A percentile compares a stretch with the other conserved stretches of the same genome.
These are phyloP conservation scores for Scolecobasidium constrictum DNA, from an alignment of 2,329 filamentous ascomycete species.

Conservation along the genomic window DNA sequence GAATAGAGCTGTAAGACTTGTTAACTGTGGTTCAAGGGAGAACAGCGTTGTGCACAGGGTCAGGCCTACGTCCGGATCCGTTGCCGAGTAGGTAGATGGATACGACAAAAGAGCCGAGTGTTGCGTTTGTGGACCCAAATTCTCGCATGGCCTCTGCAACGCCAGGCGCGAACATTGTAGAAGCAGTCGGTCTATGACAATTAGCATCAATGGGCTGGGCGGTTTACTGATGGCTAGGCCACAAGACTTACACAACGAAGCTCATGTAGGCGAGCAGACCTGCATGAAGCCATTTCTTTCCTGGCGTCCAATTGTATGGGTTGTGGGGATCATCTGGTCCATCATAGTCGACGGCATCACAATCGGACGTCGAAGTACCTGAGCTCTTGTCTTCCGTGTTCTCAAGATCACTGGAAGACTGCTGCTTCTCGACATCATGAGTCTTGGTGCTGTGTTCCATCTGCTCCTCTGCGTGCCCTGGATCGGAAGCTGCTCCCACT, in stretches of 20 bases:
- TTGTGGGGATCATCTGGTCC: constrained; percentile 34
- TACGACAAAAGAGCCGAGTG: constrained; percentile 22
- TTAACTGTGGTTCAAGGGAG: constrained; percentile 19
- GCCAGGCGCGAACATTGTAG: constrained; percentile 28
- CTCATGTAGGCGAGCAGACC: constrained; percentile 37
- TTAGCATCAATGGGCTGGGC: no score
- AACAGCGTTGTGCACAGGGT: constrained; percentile 14
- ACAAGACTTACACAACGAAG: constrained; percentile 18
- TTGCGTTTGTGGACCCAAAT: constrained; percentile 20
- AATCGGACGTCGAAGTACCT: no score
- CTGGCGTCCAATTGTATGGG: constrained; percentile 35
- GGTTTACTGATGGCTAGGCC: no score
- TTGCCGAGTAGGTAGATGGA: constrained; percentile 30
- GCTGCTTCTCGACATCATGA: no score
- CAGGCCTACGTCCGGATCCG: constrained; percentile 22
- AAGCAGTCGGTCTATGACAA: constrained; percentile 24
- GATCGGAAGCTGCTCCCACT: no score
- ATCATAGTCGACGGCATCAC: no score
- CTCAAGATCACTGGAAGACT: no score
- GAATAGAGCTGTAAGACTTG: constrained; percentile 24
- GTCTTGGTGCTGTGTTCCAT: no score
- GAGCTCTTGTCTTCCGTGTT: no score
- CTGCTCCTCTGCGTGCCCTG: no score
- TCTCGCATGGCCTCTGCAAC: constrained; percentile 20
- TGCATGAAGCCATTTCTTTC: constrained; percentile 34